A percentile compares a stretch with the other conserved stretches of the same genome.
Conservation (phyloP, 1,284 basidiomycete genomes). For the Rhodotorula mucilaginosa region DNA sequence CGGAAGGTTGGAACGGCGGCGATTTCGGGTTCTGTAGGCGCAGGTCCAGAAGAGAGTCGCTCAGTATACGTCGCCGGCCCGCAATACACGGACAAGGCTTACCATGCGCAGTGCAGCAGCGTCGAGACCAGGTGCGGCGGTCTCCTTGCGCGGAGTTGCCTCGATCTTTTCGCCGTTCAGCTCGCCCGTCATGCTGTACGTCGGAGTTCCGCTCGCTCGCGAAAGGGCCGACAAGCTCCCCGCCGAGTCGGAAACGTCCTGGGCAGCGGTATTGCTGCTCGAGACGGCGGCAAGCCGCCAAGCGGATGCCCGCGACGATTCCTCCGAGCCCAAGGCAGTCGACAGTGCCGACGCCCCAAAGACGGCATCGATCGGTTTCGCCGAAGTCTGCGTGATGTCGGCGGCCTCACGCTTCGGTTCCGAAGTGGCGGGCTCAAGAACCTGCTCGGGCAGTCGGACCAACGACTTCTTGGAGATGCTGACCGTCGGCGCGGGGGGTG, state of each 20-base stretch:
- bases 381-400: background rate
- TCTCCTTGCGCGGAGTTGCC: constrained; percentile 27
- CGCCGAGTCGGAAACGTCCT: background rate
- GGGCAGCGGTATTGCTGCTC: background rate
- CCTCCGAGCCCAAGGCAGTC: background rate
- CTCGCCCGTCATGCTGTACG: constrained; percentile 59
- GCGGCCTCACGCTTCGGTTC: too few species aligned
- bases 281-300: constrained; percentile 5
- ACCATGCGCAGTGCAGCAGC: constrained; percentile 11
- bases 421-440: background rate
- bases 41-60: background rate
- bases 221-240: background rate
- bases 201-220: background rate
- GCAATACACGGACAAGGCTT: background rate
- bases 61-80: background rate
- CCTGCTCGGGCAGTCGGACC: background rate
- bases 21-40: constrained; percentile 9
- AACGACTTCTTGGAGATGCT: constrained; percentile 16
- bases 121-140: constrained; percentile 27
- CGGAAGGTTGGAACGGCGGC: constrained; percentile 18
- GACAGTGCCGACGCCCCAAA: background rate
- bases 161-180: constrained; percentile 55
- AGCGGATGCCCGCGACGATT: background rate
- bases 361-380: constrained; percentile 4
- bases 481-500: constrained; percentile 13